phyloP scores from a whole-genome alignment of 1,139 yeast species.

The Insectozyma bohioensis region DNA sequence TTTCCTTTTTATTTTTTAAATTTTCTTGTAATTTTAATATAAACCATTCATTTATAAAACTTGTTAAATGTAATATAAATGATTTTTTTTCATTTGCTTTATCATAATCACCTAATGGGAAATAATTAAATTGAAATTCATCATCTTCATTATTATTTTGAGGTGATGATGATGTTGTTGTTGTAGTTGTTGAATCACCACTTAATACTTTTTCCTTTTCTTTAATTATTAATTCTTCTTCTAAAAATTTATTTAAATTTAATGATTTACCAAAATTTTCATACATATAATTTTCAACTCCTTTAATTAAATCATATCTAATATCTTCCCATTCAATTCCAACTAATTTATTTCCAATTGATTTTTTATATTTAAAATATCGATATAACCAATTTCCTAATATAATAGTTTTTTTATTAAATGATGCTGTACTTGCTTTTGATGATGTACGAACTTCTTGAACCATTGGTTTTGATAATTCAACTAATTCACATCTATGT shows the following conservation, averaged over 20 bases:
- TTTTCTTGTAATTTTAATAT: constrained; percentile 10
- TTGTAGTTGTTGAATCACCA: constrained; percentile 1
- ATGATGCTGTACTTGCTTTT: constrained; percentile 30
- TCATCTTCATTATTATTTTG: constrained; percentile 9
- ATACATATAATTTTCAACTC: constrained; percentile 37
- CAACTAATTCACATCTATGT: constrained; percentile 22
- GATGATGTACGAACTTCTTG: constrained; percentile 31
- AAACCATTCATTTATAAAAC: constrained; percentile 29
- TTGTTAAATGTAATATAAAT: constrained; percentile 28
- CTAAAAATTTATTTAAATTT: neutral
- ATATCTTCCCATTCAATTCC: constrained; percentile 51
- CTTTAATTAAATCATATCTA: constrained; percentile 38
- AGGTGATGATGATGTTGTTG: too few species aligned
- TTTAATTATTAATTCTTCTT: neutral
- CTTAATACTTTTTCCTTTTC: constrained; percentile 1
- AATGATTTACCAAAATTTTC: constrained; percentile 33
- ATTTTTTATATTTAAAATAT: constrained; percentile 41
- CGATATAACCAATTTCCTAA: constrained; percentile 35
- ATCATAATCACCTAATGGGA: constrained; percentile 39
- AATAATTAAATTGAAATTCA: constrained; percentile 17
- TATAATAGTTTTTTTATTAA: constrained; percentile 26
- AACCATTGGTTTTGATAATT: constrained; percentile 29
- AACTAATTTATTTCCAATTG: constrained; percentile 36
- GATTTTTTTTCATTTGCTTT: constrained; percentile 31
- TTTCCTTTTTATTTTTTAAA: constrained; percentile 1